Percentiles rank a stretch among this genome's conserved stretches.
Evolutionary conservation across 306 rosid genomes (phyloP).

Genomic region (Casuarina glauca): DNA sequence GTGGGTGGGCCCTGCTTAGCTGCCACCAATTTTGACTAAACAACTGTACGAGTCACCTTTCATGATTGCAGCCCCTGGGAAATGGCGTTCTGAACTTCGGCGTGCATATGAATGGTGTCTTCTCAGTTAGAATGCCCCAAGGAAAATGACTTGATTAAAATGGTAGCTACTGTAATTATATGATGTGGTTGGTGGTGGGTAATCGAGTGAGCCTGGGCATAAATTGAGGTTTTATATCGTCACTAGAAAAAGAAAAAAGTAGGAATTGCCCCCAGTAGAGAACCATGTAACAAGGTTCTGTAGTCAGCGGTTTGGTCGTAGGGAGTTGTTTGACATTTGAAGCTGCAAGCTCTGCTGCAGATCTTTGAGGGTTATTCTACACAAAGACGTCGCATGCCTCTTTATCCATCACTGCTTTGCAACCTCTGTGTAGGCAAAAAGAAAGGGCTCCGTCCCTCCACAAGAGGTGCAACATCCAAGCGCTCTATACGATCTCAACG

Average conservation of each 20-base stretch:
- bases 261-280: background rate
- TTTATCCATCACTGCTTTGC: background rate
- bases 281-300: background rate
- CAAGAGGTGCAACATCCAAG: no score
- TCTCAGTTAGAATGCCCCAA: background rate
- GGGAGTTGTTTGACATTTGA: background rate
- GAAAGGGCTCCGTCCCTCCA: no score
- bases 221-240: background rate
- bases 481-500: background rate
- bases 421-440: no score
- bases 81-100: background rate
- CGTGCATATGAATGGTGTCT: background rate
- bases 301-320: background rate
- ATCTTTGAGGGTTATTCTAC: background rate
- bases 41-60: background rate
- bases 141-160: background rate
- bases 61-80: background rate
- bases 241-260: background rate
- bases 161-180: slow-evolving; percentile 6
- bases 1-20: background rate
- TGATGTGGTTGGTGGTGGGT: background rate
- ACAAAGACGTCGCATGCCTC: background rate
- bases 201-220: background rate
- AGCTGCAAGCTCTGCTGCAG: background rate
- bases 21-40: background rate